Conservation (phyloP, 2,329 filamentous ascomycete genomes). For the Beauveria pseudobassiana region DNA sequence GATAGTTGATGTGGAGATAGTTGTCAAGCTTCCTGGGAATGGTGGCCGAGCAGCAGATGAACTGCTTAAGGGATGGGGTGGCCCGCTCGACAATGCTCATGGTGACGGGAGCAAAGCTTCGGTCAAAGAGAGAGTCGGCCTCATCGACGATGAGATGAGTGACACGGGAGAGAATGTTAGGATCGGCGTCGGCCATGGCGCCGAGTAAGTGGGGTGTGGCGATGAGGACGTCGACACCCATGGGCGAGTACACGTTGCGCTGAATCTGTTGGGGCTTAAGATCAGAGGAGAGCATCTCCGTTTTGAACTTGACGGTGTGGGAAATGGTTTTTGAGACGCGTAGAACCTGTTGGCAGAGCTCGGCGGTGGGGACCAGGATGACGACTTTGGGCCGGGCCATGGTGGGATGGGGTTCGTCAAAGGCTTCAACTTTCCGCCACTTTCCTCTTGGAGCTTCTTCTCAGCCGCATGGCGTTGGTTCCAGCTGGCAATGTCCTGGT, state of each 20-base stretch:
- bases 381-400: conserved; percentile 75
- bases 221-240: conserved; percentile 78
- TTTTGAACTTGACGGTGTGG: conserved; percentile 80
- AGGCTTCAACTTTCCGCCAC: conserved; percentile 51
- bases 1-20: conserved; percentile 74
- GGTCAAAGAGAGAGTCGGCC: conserved; percentile 91
- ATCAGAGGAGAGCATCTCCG: conserved; percentile 72
- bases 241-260: conserved; percentile 70
- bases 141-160: conserved; percentile 87
- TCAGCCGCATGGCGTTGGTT: conserved; percentile 48
- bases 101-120: conserved; percentile 81
- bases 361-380: conserved; percentile 84
- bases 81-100: conserved; percentile 75
- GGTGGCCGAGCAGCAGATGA: conserved; percentile 91
- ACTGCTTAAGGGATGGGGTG: conserved; percentile 72
- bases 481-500: conserved; percentile 51
- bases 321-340: conserved; percentile 72
- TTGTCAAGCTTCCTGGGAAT: conserved; percentile 86
- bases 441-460: conserved; percentile 46
- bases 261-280: conserved; percentile 74
- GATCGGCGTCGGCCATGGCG: conserved; percentile 81
- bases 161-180: conserved; percentile 87
- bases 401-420: conserved; percentile 63
- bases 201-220: conserved; percentile 83
- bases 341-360: conserved; percentile 84